phyloP scores from a whole-genome alignment of 768 basidiomycete species.

The Lentinula sp. region DNA sequence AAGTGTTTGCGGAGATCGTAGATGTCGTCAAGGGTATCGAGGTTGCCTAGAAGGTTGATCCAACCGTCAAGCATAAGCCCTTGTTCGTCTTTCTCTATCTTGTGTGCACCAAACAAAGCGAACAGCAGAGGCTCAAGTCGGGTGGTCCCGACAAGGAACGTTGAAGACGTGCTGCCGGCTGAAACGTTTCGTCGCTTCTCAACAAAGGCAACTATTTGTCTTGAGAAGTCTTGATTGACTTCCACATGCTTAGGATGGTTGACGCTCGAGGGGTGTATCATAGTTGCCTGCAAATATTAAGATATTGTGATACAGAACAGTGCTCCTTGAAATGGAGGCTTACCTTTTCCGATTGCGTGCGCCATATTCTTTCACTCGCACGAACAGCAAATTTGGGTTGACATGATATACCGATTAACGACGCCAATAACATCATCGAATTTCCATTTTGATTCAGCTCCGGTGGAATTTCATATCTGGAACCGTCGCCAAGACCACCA shows the following conservation, averaged over 20 bases:
- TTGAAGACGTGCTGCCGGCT: constrained; percentile 38
- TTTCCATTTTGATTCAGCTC: constrained; percentile 69
- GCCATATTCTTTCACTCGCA: constrained; percentile 55
- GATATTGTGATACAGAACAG: constrained; percentile 7
- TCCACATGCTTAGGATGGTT: constrained; percentile 56
- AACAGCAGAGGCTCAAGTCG: constrained; percentile 85
- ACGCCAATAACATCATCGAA: constrained; percentile 72
- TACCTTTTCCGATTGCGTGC: constrained; percentile 85
- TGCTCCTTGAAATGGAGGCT: constrained; percentile 9
- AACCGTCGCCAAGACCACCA: constrained; percentile 28
- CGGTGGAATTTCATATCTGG: constrained; percentile 44
- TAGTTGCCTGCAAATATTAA: constrained; percentile 42
- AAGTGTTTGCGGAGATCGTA: constrained; percentile 72
- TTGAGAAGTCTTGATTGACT: constrained; percentile 23
- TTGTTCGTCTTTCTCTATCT: constrained; percentile 58
- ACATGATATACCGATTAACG: constrained; percentile 76
- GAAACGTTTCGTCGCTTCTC: constrained; percentile 82
- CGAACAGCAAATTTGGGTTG: constrained; percentile 90
- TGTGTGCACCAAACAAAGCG: constrained; percentile 85
- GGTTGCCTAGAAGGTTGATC: constrained; percentile 75
- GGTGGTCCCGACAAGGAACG: constrained; percentile 74
- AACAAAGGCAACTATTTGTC: constrained; percentile 73
- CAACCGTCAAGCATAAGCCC: constrained; percentile 88
- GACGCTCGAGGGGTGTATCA: constrained; percentile 85
- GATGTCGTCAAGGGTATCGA: constrained; percentile 75